These are phyloP conservation scores for Didymella segeticola DNA, from an alignment of 2,329 filamentous ascomycete genomes.

Conservation along the genomic window DNA sequence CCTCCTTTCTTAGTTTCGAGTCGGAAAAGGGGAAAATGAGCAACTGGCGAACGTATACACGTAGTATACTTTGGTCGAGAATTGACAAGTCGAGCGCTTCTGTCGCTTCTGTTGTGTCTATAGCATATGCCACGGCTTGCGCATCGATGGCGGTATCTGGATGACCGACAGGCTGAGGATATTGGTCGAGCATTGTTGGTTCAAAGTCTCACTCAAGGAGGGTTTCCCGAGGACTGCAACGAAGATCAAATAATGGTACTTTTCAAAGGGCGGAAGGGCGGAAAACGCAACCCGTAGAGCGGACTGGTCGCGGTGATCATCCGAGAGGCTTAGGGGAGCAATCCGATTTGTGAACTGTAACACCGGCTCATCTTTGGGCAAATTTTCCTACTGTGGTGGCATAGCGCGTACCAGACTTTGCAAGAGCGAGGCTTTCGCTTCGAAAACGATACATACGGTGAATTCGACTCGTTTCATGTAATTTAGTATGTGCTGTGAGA, in stretches of 20 bases:
- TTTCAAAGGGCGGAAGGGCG: constrained; percentile 10
- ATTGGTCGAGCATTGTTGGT: not conserved
- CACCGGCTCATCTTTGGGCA: too few relatives aligned
- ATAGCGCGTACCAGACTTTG: too few relatives aligned
- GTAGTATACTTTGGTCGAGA: constrained; percentile 7
- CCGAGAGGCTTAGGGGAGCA: not conserved
- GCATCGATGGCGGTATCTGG: not conserved
- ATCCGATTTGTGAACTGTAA: not conserved
- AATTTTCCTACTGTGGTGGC: too few relatives aligned
- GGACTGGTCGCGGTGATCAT: not conserved
- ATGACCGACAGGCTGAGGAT: not conserved
- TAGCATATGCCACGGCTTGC: not conserved
- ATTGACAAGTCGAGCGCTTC: not conserved
- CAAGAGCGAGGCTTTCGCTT: too few relatives aligned
- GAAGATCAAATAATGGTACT: not conserved
- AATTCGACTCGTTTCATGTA: too few relatives aligned
- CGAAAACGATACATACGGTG: too few relatives aligned
- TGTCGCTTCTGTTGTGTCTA: not conserved
- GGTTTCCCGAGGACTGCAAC: too few relatives aligned
- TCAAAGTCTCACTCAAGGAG: not conserved
- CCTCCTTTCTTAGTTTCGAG: not conserved
- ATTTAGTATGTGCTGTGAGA: not conserved
- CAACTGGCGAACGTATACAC: constrained; percentile 12
- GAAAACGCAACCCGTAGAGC: too few relatives aligned
- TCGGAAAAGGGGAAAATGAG: constrained; percentile 8